Base-by-base conservation (phyloP, 192 early-diverging fungal species). In the Coemansia biformis region DNA sequence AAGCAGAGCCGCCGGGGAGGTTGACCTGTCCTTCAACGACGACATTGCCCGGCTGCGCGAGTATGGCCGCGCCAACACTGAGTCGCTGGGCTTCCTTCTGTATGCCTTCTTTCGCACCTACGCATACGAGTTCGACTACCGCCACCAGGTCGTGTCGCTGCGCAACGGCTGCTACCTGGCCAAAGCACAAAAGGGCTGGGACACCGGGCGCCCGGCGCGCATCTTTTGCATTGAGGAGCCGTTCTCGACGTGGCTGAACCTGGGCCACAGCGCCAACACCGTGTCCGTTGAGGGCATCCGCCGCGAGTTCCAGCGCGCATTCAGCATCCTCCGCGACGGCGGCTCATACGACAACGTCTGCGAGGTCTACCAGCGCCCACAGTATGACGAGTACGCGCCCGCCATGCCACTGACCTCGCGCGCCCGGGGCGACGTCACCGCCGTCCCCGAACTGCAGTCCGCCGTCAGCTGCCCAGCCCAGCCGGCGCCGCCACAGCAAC, bases 171-270 rank as follows among this genome's bases (percentile, higher is more conserved):
- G 81, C 28, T 80, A 83, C 34, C 57, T 96, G 53, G 80, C 77
- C 11, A 96, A 98, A 67, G 67, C 57, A 19, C 79, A 83, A 36
- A 94, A 93, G 64, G 87, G 85, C 12, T 98, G 94, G 93, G 82
- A 93, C 51, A 31, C 46, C 5, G 86, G 83, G 13, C 56, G 83
- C 3, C 83, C 74, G 3, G 78, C 85, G 11, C 38, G 58, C 45
- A 81, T 86, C 38, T 74, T 98, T 16, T 92, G 93, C 59, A 83
- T 96, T 12, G 94, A 98, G 51, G 93, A 96, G 66, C 93, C 93
- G 7, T 90, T 98, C 53, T 83, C 90, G 51, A 83, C 85, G 0
- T 78, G 79, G 48, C 78, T 92, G 26, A 98, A 98, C 40, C 77
- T 98, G 3, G 93, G 87, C 0, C 93, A 98, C 48, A 89, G 87